Percentiles rank a stretch among this genome's conserved stretches.
Evolutionary conservation across 1,284 basidiomycete species (phyloP).

Genomic region (Sporisorium iseilematis-ciliati): DNA sequence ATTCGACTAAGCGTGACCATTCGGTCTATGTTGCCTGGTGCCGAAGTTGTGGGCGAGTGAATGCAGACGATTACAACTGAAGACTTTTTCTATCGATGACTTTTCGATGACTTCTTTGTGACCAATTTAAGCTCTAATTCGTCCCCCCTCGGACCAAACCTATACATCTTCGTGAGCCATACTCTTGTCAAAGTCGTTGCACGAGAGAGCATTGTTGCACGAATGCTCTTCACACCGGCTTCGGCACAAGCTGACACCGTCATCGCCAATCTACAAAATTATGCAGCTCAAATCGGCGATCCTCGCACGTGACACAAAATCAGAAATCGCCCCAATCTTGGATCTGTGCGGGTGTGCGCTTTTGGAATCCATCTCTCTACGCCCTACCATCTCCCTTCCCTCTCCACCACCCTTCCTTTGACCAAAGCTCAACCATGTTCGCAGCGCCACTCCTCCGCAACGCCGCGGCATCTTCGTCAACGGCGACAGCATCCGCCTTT

Average conservation of each 20-base stretch:
- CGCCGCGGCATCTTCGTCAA: conserved; percentile 26
- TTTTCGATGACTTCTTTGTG: no score
- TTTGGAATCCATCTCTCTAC: neutral
- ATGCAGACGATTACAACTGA: no score
- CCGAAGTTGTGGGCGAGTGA: conserved; percentile 46
- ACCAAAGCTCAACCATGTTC: conserved; percentile 23
- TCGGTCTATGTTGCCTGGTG: conserved; percentile 53
- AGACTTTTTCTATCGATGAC: no score
- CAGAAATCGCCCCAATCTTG: neutral
- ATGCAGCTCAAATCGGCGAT: conserved; percentile 1
- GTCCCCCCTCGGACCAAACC: neutral
- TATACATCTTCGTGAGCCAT: neutral
- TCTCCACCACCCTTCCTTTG: neutral
- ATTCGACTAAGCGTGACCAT: conserved; percentile 57
- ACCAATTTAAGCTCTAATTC: no score
- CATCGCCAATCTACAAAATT: neutral
- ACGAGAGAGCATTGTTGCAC: neutral
- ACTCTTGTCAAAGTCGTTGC: no score
- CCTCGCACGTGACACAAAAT: conserved; percentile 2
- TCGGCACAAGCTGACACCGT: neutral
- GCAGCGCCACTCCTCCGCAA: conserved; percentile 33
- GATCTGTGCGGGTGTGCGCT: conserved; percentile 7
- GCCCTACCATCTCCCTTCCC: neutral
- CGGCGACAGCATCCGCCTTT: conserved; percentile 72
- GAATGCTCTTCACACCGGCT: neutral